Evolutionary conservation across 2,329 filamentous ascomycete species (phyloP).

Genomic region (Colletotrichum aenigma): DNA sequence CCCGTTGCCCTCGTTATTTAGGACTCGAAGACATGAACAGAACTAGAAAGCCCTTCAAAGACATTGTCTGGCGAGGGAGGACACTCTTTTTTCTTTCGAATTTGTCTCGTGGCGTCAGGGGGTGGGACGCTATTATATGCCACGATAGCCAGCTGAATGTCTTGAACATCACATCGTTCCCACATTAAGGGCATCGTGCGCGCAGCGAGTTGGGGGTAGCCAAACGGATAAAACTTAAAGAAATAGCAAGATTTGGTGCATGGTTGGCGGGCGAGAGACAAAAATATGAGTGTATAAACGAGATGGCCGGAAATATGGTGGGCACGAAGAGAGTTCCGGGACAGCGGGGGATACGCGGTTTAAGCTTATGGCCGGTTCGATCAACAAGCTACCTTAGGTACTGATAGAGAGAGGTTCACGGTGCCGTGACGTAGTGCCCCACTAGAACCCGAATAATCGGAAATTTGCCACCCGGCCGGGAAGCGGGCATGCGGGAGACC

Average conservation of each 20-base stretch:
- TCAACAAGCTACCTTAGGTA: neutral
- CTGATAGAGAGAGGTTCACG: neutral
- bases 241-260: neutral
- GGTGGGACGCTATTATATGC: neutral
- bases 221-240: neutral
- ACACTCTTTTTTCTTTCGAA: neutral
- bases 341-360: neutral
- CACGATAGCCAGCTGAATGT: neutral
- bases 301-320: neutral
- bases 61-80: neutral
- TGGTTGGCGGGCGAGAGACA: neutral
- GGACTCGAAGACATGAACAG: neutral
- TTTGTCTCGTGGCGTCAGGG: neutral
- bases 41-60: neutral
- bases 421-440: conserved; percentile 14
- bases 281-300: neutral
- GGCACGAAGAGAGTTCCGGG: neutral
- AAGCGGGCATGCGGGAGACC: neutral
- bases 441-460: conserved; percentile 2
- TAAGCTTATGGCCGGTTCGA: neutral
- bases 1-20: neutral
- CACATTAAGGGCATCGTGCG: neutral
- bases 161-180: neutral
- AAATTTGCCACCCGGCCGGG: neutral
- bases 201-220: neutral